phyloP scores from a whole-genome alignment of 805 yeast species.

The Saccharomycopsis fodiens region DNA sequence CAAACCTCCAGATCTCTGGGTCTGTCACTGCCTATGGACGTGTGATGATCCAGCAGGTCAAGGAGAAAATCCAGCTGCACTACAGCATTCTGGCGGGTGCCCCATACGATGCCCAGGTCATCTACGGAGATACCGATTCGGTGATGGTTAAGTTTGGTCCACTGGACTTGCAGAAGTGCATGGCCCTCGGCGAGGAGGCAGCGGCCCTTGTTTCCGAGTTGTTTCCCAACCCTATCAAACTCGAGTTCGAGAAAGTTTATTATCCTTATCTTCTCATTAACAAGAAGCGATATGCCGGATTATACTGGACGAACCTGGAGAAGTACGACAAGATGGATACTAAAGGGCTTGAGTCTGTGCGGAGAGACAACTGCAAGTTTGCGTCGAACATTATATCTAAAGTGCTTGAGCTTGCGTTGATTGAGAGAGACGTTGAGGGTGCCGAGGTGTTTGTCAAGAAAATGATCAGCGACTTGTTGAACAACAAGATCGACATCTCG shows the following conservation, averaged over 20 bases:
- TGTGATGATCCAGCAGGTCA: conserved; percentile 91
- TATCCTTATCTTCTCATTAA: conserved; percentile 90
- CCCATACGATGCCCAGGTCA: conserved; percentile 78
- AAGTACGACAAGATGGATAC: conserved; percentile 96
- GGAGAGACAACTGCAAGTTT: conserved; percentile 93
- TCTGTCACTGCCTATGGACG: conserved; percentile 95
- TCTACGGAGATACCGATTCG: conserved; percentile 98
- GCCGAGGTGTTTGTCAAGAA: conserved; percentile 82
- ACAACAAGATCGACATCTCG: conserved; percentile 86
- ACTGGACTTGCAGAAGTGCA: conserved; percentile 69
- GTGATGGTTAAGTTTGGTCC: conserved; percentile 98
- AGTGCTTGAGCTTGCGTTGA: conserved; percentile 75
- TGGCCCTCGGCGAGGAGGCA: conserved; percentile 91
- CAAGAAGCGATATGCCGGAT: conserved; percentile 95
- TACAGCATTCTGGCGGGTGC: conserved; percentile 79
- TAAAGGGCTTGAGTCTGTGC: conserved; percentile 95
- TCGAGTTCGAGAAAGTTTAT: conserved; percentile 95
- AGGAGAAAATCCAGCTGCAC: conserved; percentile 71
- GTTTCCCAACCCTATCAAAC: conserved; percentile 80
- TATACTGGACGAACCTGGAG: conserved; percentile 91
- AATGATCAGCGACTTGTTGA: conserved; percentile 83
- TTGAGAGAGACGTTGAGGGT: conserved; percentile 76
- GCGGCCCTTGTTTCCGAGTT: conserved; percentile 76
- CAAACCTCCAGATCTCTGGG: conserved; percentile 93
- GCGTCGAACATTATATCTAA: conserved; percentile 94